Evolutionary conservation across 2,329 filamentous ascomycete genomes (phyloP).

Genomic region (Alternaria gansuensis): DNA sequence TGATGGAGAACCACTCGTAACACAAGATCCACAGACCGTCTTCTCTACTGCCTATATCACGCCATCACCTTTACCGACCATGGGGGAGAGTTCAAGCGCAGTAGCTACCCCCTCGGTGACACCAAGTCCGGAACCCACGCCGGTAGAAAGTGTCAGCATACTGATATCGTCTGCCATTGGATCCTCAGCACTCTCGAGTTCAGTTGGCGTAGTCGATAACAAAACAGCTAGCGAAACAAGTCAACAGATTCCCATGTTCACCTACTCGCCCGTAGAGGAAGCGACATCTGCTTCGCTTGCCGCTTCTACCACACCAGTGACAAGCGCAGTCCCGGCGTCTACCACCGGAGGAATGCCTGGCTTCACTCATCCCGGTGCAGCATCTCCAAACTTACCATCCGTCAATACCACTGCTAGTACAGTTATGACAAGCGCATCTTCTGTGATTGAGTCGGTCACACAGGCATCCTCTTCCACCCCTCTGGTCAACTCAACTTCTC

Average conservation of each 20-base stretch:
- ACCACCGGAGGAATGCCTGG: constrained; percentile 35
- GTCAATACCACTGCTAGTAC: constrained; percentile 8
- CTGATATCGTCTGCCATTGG: constrained; percentile 10
- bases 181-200: constrained; percentile 20
- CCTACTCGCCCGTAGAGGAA: constrained; percentile 38
- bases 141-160: constrained; percentile 19
- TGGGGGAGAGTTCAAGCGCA: constrained; percentile 25
- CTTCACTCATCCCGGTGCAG: constrained; percentile 30
- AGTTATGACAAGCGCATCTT: constrained; percentile 11
- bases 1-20: constrained; percentile 44
- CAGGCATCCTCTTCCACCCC: constrained; percentile 5
- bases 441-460: constrained; percentile 8
- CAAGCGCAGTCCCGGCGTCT: constrained; percentile 14
- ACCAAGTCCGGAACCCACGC: constrained; percentile 15
- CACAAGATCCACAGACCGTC: constrained; percentile 40
- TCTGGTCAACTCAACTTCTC: constrained; percentile 16
- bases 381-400: constrained; percentile 12
- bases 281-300: constrained; percentile 17
- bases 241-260: constrained; percentile 33
- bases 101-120: constrained; percentile 12
- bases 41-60: constrained; percentile 46
- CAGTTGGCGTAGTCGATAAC: constrained; percentile 27
- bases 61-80: constrained; percentile 28
- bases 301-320: constrained; percentile 18
- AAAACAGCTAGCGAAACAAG: constrained; percentile 26